Conservation (phyloP, 2,329 filamentous ascomycete species). For the Cryphonectria nitschkei region DNA sequence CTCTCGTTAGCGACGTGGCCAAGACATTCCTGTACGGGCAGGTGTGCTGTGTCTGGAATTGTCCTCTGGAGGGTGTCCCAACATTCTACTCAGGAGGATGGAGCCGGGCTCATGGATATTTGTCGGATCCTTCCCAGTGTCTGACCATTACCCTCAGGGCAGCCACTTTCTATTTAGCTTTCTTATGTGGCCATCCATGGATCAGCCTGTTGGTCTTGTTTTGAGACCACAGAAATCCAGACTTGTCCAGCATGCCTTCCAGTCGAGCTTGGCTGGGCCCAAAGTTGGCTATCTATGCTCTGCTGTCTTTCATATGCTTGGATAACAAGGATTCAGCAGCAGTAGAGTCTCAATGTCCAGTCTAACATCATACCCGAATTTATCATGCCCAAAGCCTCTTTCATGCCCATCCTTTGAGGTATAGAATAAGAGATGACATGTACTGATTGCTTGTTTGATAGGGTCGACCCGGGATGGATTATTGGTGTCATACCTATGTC, state of each 20-base stretch:
- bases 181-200: not conserved
- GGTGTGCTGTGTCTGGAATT: not conserved
- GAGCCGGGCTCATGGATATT: not conserved
- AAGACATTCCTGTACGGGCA: not conserved
- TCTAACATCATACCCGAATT: not conserved
- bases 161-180: not conserved
- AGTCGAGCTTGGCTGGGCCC: no score
- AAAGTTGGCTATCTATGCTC: not conserved
- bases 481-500: not conserved
- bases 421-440: not conserved
- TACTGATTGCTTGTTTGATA: not conserved
- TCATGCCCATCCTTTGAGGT: not conserved
- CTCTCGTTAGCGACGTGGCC: not conserved
- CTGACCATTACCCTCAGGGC: not conserved
- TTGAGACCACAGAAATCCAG: slow-evolving; percentile 3
- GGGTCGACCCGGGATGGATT: not conserved
- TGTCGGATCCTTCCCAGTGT: not conserved
- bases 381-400: not conserved
- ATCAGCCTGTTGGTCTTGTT: not conserved
- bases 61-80: not conserved
- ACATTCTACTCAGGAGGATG: not conserved
- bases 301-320: not conserved
- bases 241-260: not conserved
- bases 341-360: not conserved
- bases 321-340: not conserved